Conservation (phyloP, 495 filamentous ascomycete genomes). For the Podospora pseudopauciseta region DNA sequence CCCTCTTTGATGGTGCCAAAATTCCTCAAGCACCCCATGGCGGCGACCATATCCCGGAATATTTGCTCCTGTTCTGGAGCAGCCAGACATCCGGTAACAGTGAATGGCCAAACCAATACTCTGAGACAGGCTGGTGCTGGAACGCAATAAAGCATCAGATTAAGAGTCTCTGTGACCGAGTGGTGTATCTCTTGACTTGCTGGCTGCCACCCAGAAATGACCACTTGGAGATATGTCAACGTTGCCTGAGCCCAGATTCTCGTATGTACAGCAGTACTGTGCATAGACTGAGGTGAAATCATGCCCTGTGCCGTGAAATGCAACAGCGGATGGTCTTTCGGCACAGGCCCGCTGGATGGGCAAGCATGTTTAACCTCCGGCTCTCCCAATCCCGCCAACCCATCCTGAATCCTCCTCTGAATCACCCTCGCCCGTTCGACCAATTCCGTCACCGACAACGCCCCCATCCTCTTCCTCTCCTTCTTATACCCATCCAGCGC, state of each 20-base stretch:
- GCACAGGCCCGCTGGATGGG: slow-evolving; percentile 1
- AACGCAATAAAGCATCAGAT: slow-evolving; percentile 30
- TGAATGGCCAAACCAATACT: slow-evolving; percentile 50
- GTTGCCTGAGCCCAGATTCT: slow-evolving; percentile 49
- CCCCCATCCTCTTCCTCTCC: slow-evolving; percentile 36
- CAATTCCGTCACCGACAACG: slow-evolving; percentile 45
- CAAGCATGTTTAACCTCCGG: slow-evolving; percentile 4
- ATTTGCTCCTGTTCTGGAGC: slow-evolving; percentile 38
- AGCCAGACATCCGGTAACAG: slow-evolving; percentile 51
- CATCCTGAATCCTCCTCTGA: slow-evolving; percentile 32
- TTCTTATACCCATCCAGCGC: slow-evolving; percentile 52
- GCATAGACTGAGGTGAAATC: not conserved
- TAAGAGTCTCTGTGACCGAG: slow-evolving; percentile 35
- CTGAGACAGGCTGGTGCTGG: slow-evolving; percentile 30
- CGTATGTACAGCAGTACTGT: slow-evolving; percentile 20
- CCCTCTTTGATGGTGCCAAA: slow-evolving; percentile 48
- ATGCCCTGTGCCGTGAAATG: slow-evolving; percentile 11
- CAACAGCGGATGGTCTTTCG: slow-evolving; percentile 13
- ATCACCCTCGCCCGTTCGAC: slow-evolving; percentile 41
- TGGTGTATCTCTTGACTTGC: slow-evolving; percentile 36
- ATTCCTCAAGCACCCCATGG: slow-evolving; percentile 38
- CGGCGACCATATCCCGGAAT: slow-evolving; percentile 39
- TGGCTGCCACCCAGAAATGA: slow-evolving; percentile 54
- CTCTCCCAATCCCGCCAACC: slow-evolving; percentile 22
- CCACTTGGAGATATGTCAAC: slow-evolving; percentile 47